These are phyloP conservation scores for Eragrostis curvula DNA, from an alignment of 176 grass and related monocot genomes.

Conservation along the genomic window DNA sequence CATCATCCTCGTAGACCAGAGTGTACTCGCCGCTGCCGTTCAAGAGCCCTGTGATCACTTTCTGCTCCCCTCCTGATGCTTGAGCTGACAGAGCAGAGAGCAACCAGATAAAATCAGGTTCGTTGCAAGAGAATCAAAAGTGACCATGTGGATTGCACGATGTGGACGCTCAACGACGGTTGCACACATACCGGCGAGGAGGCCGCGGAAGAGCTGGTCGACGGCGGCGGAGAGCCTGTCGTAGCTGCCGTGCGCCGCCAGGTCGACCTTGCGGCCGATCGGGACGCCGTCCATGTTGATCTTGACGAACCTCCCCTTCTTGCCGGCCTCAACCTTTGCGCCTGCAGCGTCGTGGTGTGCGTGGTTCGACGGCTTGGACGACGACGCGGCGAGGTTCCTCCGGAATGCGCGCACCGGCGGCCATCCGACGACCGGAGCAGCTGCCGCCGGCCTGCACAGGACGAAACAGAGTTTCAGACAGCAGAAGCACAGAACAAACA, in stretches of 20 bases:
- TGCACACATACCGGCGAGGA: slow-evolving; percentile 57
- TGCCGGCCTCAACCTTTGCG: slow-evolving; percentile 26
- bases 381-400: slow-evolving; percentile 58
- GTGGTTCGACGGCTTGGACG: slow-evolving; percentile 34
- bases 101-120: neutral
- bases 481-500: neutral
- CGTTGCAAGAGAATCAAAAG: too few species aligned
- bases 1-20: slow-evolving; percentile 85
- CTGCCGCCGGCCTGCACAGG: slow-evolving; percentile 46
- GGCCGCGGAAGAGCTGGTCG: slow-evolving; percentile 69
- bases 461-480: neutral
- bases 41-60: slow-evolving; percentile 47
- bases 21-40: slow-evolving; percentile 78
- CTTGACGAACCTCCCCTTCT: slow-evolving; percentile 72
- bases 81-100: slow-evolving; percentile 38
- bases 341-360: neutral
- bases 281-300: slow-evolving; percentile 95
- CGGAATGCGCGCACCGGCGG: slow-evolving; percentile 80
- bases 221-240: slow-evolving; percentile 71
- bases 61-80: slow-evolving; percentile 28
- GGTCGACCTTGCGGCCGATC: slow-evolving; percentile 87
- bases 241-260: slow-evolving; percentile 59
- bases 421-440: slow-evolving; percentile 77
- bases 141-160: neutral
- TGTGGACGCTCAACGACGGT: neutral